Percentiles rank a stretch among this genome's conserved stretches.
phyloP scores from a whole-genome alignment of 2,329 filamentous ascomycete species.

The Claviceps citrina region DNA sequence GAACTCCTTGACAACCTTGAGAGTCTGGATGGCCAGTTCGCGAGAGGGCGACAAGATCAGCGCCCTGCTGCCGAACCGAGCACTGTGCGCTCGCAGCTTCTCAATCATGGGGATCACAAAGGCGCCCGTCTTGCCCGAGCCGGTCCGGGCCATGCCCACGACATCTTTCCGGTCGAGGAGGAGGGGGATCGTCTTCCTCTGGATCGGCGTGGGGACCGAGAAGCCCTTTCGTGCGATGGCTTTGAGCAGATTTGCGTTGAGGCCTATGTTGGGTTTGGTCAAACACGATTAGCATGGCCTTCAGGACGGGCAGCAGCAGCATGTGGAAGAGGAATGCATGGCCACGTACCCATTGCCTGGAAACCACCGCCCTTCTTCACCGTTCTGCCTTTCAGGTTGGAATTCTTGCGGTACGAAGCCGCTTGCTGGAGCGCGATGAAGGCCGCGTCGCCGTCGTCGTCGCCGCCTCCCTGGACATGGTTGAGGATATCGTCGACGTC shows the following conservation, averaged over 20 bases:
- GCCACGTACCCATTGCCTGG: slow-evolving; percentile 64
- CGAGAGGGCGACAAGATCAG: slow-evolving; percentile 83
- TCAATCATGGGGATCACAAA: slow-evolving; percentile 99
- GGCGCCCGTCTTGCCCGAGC: slow-evolving; percentile 93
- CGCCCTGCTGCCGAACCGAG: slow-evolving; percentile 70
- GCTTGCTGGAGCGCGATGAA: slow-evolving; percentile 85
- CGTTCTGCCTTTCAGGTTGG: slow-evolving; percentile 67
- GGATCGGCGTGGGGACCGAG: slow-evolving; percentile 89
- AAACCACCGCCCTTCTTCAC: slow-evolving; percentile 95
- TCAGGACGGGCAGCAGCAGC: neutral
- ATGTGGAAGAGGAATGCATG: neutral
- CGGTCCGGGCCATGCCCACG: slow-evolving; percentile 98
- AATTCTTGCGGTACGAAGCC: slow-evolving; percentile 71
- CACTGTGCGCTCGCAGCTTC: slow-evolving; percentile 74
- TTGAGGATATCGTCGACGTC: slow-evolving; percentile 49
- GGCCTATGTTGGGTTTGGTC: slow-evolving; percentile 26
- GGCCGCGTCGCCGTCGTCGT: slow-evolving; percentile 64
- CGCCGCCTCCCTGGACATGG: slow-evolving; percentile 26
- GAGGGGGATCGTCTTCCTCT: slow-evolving; percentile 88
- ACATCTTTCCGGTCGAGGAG: slow-evolving; percentile 84
- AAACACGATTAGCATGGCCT: neutral
- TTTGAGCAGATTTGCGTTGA: slow-evolving; percentile 72
- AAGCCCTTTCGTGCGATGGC: slow-evolving; percentile 91
- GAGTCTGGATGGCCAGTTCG: slow-evolving; percentile 84
- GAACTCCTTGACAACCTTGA: slow-evolving; percentile 94